phyloP scores from a whole-genome alignment of 208 protist genomes.

The Leishmania amazonensis region DNA sequence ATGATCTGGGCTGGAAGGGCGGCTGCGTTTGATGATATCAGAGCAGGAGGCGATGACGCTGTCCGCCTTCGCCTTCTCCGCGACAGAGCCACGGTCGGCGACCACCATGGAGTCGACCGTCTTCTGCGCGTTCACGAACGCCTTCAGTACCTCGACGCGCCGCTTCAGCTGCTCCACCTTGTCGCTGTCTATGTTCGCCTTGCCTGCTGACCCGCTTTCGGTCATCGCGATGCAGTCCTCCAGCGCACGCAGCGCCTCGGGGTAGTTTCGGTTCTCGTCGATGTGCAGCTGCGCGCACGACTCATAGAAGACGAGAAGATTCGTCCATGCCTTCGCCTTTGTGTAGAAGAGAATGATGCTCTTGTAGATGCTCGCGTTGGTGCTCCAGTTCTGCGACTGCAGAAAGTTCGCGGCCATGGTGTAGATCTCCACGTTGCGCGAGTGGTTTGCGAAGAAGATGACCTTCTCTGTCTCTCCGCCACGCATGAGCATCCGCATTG shows the following conservation, averaged over 20 bases:
- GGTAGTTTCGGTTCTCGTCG: constrained; percentile 97
- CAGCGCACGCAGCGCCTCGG: constrained; percentile 87
- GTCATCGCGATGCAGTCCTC: constrained; percentile 80
- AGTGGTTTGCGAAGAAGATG: constrained; percentile 97
- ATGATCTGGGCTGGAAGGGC: constrained; percentile 62
- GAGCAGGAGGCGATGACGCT: constrained; percentile 84
- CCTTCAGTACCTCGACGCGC: constrained; percentile 52
- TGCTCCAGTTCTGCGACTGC: constrained; percentile 95
- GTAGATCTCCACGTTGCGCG: constrained; percentile 94
- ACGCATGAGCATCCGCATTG: constrained; percentile 97
- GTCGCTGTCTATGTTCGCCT: constrained; percentile 28
- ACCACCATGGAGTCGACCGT: constrained; percentile 42
- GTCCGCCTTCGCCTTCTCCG: constrained; percentile 66
- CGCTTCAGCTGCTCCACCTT: constrained; percentile 55
- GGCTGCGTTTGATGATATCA: constrained; percentile 86
- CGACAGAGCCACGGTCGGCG: constrained; percentile 30
- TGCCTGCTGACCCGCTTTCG: constrained; percentile 43
- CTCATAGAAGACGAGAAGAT: constrained; percentile 93
- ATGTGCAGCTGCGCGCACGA: constrained; percentile 95
- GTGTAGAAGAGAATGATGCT: constrained; percentile 97
- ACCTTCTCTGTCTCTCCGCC: constrained; percentile 97
- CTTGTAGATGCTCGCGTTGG: constrained; percentile 94
- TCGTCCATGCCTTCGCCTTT: constrained; percentile 94
- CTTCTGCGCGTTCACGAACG: constrained; percentile 69
- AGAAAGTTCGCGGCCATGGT: constrained; percentile 97